Evolutionary conservation across 768 basidiomycete genomes (phyloP).

Genomic region (Leccinum variicolor): DNA sequence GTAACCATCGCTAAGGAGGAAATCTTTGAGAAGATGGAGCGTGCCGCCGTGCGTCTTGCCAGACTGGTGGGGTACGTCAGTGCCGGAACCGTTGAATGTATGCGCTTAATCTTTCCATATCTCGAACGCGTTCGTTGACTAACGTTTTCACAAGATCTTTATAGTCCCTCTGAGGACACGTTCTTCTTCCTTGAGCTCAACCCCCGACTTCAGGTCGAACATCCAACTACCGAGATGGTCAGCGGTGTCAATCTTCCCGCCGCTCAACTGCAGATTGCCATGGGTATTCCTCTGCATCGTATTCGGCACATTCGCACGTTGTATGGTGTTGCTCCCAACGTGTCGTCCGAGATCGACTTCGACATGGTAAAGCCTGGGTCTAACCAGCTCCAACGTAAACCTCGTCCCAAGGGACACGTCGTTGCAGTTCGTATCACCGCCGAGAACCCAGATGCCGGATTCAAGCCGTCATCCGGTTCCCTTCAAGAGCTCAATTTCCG

Average conservation of each 20-base stretch:
- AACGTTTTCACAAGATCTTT: conserved; percentile 62
- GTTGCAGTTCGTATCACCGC: conserved; percentile 99
- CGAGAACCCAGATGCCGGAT: conserved; percentile 98
- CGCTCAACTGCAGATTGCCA: conserved; percentile 94
- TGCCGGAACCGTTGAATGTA: conserved; percentile 98
- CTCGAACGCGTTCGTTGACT: background rate
- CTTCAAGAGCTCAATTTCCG: conserved; percentile 99
- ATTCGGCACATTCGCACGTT: conserved; percentile 94
- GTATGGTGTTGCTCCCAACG: conserved; percentile 91
- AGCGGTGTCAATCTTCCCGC: conserved; percentile 97
- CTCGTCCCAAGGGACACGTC: conserved; percentile 95
- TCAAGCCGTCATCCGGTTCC: conserved; percentile 97
- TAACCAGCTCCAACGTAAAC: conserved; percentile 87
- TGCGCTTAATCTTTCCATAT: background rate
- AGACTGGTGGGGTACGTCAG: conserved; percentile 99
- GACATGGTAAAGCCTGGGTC: conserved; percentile 90
- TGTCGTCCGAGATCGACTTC: conserved; percentile 91
- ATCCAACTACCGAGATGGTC: conserved; percentile 99
- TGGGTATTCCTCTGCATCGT: conserved; percentile 95
- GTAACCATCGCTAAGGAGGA: conserved; percentile 94
- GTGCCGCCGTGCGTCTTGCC: conserved; percentile 97
- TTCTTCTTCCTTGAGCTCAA: conserved; percentile 99
- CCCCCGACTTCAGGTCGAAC: conserved; percentile 99
- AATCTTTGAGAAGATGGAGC: conserved; percentile 96
- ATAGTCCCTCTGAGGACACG: conserved; percentile 87